Evolutionary conservation across 1,284 basidiomycete species (phyloP), one percentile per base, ranked within the genome.

Genomic region (Austropuccinia psidii): DNA sequence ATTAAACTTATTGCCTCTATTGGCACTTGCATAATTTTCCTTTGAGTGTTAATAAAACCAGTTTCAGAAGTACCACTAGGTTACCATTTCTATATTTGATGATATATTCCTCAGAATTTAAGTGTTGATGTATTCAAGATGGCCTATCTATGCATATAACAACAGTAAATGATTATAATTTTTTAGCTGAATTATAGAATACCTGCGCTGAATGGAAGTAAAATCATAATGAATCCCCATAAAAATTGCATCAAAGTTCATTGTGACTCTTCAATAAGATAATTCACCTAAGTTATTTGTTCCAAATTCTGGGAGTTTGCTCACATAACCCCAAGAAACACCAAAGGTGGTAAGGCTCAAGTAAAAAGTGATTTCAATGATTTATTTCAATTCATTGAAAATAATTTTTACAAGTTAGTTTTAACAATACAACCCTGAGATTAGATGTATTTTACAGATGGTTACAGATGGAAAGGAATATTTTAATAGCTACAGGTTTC

Each of bases 301-400:
- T 24, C 47, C 65, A 50, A 19, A 39, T 19, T 52, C 33, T 5
- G 65, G 49, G 33, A 39, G 50, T 29, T 67, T n/a, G 29, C 65
- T 67, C 31, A 67, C 27, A 39, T 41, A 17, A 29, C 52, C 21
- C 50, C 65, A 67, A n/a, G 65, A 52, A 27, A 54, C 41, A 35
- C 29, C 50, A 3, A 55, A 33, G 52, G 21, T 9, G 9, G 52
- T 11, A 8, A 11, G 9, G 52, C 52, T 33, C 29, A 29, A 7
- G 5, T 55, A 33, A 4, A 15, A 29, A 13, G 52, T 13, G 4
- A 13, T 58, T 58, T 31, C 19, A 8, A 37, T 11, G 31, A 2
- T 58, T 31, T 37, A n/a, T n/a, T n/a, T n/a, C n/a, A n/a, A n/a
- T n/a, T n/a, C n/a, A n/a, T n/a, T n/a, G n/a, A n/a, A n/a, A n/a